Percentiles rank a stretch among this genome's conserved stretches.
phyloP scores from a whole-genome alignment of 2,329 filamentous ascomycete species.

The Venturia effusa region DNA sequence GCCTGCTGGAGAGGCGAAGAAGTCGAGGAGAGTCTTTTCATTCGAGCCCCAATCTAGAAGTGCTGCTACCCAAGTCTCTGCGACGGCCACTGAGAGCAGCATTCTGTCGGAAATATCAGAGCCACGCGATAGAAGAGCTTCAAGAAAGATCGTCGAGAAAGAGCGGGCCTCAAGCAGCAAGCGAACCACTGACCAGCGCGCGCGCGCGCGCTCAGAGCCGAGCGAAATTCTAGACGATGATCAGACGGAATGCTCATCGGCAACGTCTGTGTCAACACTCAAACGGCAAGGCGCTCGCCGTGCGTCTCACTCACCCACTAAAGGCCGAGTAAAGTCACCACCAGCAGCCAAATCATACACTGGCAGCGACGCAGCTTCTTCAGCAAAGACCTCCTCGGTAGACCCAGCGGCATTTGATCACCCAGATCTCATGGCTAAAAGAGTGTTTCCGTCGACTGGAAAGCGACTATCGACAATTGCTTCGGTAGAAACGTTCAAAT shows the following conservation, averaged over 20 bases:
- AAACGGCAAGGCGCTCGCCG: slow-evolving; percentile 6
- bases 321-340: not conserved
- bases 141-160: not conserved
- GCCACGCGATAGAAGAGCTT: not conserved
- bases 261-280: slow-evolving; percentile 9
- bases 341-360: not conserved
- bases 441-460: slow-evolving; percentile 42
- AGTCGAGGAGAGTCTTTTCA: slow-evolving; percentile 20
- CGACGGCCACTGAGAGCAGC: slow-evolving; percentile 4
- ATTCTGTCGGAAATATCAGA: not conserved
- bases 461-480: slow-evolving; percentile 47
- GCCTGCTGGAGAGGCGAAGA: slow-evolving; percentile 21
- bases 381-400: slow-evolving; percentile 25
- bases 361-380: slow-evolving; percentile 18
- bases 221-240: slow-evolving; percentile 6
- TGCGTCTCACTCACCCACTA: not conserved
- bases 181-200: not conserved
- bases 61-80: slow-evolving; percentile 6
- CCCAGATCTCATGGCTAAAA: slow-evolving; percentile 17
- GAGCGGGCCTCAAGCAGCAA: not conserved
- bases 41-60: slow-evolving; percentile 16
- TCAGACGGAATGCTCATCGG: slow-evolving; percentile 10
- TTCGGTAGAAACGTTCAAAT: slow-evolving; percentile 43
- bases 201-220: slow-evolving; percentile 3
- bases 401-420: slow-evolving; percentile 22